A percentile compares a stretch with the other conserved stretches of the same genome.
Evolutionary conservation across 23 red algal genomes (phyloP).

Genomic region (Gracilaria caudata): DNA sequence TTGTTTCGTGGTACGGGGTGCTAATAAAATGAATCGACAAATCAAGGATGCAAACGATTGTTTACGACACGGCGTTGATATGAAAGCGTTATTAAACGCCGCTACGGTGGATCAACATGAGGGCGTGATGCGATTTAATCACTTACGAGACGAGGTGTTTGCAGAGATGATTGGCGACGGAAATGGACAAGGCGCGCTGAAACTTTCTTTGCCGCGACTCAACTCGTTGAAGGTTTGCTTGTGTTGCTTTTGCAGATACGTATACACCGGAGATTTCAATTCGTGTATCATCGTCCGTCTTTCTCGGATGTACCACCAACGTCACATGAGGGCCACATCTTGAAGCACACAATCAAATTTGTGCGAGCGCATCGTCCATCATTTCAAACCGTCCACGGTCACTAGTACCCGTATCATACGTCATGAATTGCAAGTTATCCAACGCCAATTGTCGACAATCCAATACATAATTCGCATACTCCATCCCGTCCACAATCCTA

Average conservation of each 20-base stretch:
- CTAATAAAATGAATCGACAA: not conserved
- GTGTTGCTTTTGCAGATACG: constrained; percentile 84
- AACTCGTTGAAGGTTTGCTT: constrained; percentile 78
- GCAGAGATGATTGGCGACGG: constrained; percentile 52
- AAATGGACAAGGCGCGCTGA: constrained; percentile 38
- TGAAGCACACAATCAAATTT: constrained; percentile 72
- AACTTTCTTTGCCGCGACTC: constrained; percentile 67
- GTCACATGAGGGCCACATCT: constrained; percentile 80
- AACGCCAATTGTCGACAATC: constrained; percentile 81
- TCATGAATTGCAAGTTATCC: constrained; percentile 97
- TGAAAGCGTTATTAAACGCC: constrained; percentile 42
- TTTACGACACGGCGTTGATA: constrained; percentile 65
- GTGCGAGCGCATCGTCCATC: constrained; percentile 80
- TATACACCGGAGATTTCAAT: constrained; percentile 74
- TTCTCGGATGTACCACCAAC: constrained; percentile 80
- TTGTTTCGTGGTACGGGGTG: constrained; percentile 69
- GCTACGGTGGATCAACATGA: constrained; percentile 65
- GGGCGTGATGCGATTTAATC: constrained; percentile 76
- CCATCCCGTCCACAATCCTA: constrained; percentile 87
- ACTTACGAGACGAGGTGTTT: constrained; percentile 78
- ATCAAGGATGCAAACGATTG: constrained; percentile 91
- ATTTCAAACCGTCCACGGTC: constrained; percentile 65
- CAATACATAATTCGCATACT: constrained; percentile 83
- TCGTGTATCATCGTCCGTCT: constrained; percentile 70
- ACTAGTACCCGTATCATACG: not conserved